phyloP scores from a whole-genome alignment of 1,284 basidiomycete species.

The Testicularia cyperi region DNA sequence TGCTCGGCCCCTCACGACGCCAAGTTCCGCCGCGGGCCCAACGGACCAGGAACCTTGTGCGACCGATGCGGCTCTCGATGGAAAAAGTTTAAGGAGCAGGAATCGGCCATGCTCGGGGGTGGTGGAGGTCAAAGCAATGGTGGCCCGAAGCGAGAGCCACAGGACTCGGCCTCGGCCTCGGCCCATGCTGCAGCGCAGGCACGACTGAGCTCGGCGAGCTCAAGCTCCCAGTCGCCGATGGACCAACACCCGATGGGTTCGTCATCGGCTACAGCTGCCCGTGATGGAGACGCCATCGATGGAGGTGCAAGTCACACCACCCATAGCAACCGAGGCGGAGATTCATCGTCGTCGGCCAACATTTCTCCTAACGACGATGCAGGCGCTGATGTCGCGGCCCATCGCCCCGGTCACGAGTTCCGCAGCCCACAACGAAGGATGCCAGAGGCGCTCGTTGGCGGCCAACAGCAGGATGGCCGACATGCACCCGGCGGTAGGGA shows the following conservation, averaged over 20 bases:
- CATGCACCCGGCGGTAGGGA: too few species aligned
- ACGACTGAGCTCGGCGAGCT: conserved; percentile 16
- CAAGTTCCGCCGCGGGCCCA: conserved; percentile 35
- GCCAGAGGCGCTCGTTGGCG: too few species aligned
- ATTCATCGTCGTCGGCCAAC: too few species aligned
- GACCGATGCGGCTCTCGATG: conserved; percentile 39
- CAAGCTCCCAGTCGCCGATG: conserved; percentile 13
- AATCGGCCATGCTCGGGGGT: conserved; percentile 2
- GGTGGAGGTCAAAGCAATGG: too few species aligned
- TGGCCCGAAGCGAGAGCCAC: conserved; percentile 4
- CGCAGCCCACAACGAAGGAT: too few species aligned
- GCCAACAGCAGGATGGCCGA: too few species aligned
- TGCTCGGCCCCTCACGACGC: conserved; percentile 42
- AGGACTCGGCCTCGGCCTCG: neutral
- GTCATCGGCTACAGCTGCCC: neutral
- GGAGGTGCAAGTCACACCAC: too few species aligned
- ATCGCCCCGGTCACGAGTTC: too few species aligned
- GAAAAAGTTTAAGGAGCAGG: conserved; percentile 40
- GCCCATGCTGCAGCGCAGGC: conserved; percentile 9
- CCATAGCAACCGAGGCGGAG: too few species aligned
- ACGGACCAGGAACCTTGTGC: conserved; percentile 41
- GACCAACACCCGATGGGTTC: too few species aligned
- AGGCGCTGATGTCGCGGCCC: too few species aligned
- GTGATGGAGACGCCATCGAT: neutral
- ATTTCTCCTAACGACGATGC: too few species aligned